phyloP scores from a whole-genome alignment of 83 land plant genomes.

The Diphasiastrum complanatum region DNA sequence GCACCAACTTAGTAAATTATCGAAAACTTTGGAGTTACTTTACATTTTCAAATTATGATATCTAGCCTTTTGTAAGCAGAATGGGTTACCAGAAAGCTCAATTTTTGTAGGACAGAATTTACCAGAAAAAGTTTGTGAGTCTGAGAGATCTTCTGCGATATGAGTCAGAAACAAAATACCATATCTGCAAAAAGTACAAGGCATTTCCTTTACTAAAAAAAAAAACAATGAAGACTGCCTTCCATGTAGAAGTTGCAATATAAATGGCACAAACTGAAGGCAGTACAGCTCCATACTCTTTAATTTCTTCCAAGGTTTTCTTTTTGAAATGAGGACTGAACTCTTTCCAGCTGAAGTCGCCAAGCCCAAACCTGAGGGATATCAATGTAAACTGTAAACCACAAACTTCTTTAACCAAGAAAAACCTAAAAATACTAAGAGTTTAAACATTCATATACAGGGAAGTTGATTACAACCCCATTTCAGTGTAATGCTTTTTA shows the following conservation, averaged over 20 bases:
- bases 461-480: not conserved
- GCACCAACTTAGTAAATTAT: too few relatives aligned
- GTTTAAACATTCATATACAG: not conserved
- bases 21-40: too few relatives aligned
- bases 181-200: conserved; percentile 54
- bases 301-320: conserved; percentile 68
- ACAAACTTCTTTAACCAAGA: not conserved
- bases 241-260: not conserved
- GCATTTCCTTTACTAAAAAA: not conserved
- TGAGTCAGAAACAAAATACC: conserved; percentile 74
- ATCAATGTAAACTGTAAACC: not conserved
- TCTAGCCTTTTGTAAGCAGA: too few relatives aligned
- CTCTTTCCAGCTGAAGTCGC: conserved; percentile 85
- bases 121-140: conserved; percentile 72
- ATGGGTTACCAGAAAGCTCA: not conserved
- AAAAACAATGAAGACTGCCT: not conserved
- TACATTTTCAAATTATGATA: too few relatives aligned
- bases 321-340: conserved; percentile 76
- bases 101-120: not conserved
- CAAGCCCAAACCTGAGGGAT: conserved; percentile 68
- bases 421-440: not conserved
- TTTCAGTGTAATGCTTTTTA: too few relatives aligned
- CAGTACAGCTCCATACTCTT: too few relatives aligned
- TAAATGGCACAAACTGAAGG: not conserved
- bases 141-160: conserved; percentile 65